Evolutionary conservation across 2,329 filamentous ascomycete species (phyloP).

Genomic region (Rasamsonia emersonii): DNA sequence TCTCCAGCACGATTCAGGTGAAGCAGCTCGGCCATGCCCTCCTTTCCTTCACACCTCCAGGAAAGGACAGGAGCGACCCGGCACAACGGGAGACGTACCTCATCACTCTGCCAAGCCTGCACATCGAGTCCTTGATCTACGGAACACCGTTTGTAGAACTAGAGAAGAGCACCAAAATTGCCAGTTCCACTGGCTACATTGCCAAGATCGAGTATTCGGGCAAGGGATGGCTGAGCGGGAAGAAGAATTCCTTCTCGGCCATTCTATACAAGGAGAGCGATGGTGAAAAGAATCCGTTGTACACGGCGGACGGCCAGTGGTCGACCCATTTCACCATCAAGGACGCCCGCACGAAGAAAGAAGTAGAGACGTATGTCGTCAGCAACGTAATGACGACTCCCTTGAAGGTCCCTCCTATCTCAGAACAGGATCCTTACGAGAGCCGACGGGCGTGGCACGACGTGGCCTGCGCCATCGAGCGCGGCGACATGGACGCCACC

Average conservation of each 20-base stretch:
- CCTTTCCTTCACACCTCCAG: slow-evolving; percentile 55
- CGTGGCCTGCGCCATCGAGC: slow-evolving; percentile 70
- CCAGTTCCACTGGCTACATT: slow-evolving; percentile 76
- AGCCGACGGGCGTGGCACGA: slow-evolving; percentile 80
- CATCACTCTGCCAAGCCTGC: slow-evolving; percentile 81
- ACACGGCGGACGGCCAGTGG: slow-evolving; percentile 87
- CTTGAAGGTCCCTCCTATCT: slow-evolving; percentile 61
- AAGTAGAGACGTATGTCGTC: slow-evolving; percentile 55
- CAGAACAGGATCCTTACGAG: slow-evolving; percentile 78
- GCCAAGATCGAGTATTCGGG: slow-evolving; percentile 88
- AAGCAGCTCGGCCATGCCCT: slow-evolving; percentile 90
- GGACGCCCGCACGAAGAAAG: slow-evolving; percentile 48
- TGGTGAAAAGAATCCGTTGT: slow-evolving; percentile 60
- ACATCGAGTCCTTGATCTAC: slow-evolving; percentile 83
- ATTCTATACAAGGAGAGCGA: slow-evolving; percentile 59
- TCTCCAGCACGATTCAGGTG: slow-evolving; percentile 86
- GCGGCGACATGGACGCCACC: slow-evolving; percentile 75
- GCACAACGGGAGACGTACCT: slow-evolving; percentile 60
- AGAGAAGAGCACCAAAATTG: slow-evolving; percentile 75
- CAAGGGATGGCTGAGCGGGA: slow-evolving; percentile 88
- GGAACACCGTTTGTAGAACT: slow-evolving; percentile 77
- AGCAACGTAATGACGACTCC: slow-evolving; percentile 52
- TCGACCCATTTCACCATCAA: slow-evolving; percentile 73
- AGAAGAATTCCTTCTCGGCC: slow-evolving; percentile 85
- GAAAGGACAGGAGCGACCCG: slow-evolving; percentile 39